Evolutionary conservation across 306 rosid genomes (phyloP).

Genomic region (Sesbania bispinosa): DNA sequence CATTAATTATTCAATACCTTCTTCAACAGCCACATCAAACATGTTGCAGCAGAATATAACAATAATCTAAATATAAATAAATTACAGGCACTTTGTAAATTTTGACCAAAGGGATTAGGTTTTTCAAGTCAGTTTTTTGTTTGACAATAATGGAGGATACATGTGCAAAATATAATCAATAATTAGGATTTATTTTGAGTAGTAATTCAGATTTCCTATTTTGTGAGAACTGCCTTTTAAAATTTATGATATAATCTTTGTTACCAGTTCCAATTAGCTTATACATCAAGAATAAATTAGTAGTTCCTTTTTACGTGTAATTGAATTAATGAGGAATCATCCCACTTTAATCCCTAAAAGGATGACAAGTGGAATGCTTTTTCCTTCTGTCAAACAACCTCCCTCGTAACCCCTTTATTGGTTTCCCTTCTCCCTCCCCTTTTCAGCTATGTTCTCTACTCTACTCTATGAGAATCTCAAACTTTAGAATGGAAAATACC

Average conservation of each 20-base stretch:
- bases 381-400: background rate
- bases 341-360: background rate
- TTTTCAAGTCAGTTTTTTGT: no score
- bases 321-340: no score
- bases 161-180: background rate
- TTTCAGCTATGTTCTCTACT: background rate
- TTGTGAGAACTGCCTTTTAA: background rate
- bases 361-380: background rate
- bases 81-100: background rate
- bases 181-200: background rate
- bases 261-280: background rate
- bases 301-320: no score
- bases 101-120: background rate
- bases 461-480: background rate
- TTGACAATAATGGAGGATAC: no score
- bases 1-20: background rate
- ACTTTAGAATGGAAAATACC: background rate
- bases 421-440: background rate
- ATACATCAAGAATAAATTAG: no score
- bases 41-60: background rate
- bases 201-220: background rate
- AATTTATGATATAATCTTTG: background rate
- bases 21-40: background rate
- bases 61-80: background rate
- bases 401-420: background rate